Evolutionary conservation across 176 grass and related monocot genomes (phyloP).

Genomic region (Avena sativa): DNA sequence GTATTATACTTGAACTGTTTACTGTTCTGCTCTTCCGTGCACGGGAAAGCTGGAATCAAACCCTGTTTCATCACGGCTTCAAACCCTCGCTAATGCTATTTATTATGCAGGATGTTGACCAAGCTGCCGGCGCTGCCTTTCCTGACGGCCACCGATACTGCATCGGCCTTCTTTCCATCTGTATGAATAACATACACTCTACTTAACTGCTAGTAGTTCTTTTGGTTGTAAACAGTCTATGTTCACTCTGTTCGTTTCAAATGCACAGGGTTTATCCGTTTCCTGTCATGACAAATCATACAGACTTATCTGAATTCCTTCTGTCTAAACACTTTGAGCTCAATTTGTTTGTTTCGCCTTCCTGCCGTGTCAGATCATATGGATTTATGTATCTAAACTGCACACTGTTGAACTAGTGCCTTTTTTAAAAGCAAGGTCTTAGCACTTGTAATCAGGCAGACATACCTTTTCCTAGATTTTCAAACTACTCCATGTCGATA

Average conservation of each 20-base stretch:
- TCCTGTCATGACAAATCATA: too few relatives aligned
- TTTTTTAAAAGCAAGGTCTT: neutral
- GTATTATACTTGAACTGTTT: neutral
- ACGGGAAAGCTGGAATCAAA: neutral
- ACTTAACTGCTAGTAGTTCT: slow-evolving; percentile 2
- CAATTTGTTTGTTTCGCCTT: neutral
- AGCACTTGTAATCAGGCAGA: too few relatives aligned
- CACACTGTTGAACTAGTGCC: too few relatives aligned
- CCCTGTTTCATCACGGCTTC: neutral
- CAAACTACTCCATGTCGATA: too few relatives aligned
- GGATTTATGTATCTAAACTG: neutral
- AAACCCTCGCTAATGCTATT: neutral
- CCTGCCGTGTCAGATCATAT: neutral
- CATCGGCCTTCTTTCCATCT: slow-evolving; percentile 39
- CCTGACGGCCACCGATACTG: slow-evolving; percentile 39
- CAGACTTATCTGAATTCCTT: too few relatives aligned
- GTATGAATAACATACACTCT: slow-evolving; percentile 41
- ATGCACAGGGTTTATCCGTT: too few relatives aligned
- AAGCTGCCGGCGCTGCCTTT: slow-evolving; percentile 39
- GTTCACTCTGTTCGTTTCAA: neutral
- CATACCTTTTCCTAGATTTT: too few relatives aligned
- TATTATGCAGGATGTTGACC: slow-evolving; percentile 47
- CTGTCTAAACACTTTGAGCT: neutral
- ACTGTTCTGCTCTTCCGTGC: neutral
- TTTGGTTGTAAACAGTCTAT: neutral